A percentile compares a stretch with the other conserved stretches of the same genome.
Conservation (phyloP, 192 early-diverging fungal genomes). For the Anaeromyces robustus region DNA sequence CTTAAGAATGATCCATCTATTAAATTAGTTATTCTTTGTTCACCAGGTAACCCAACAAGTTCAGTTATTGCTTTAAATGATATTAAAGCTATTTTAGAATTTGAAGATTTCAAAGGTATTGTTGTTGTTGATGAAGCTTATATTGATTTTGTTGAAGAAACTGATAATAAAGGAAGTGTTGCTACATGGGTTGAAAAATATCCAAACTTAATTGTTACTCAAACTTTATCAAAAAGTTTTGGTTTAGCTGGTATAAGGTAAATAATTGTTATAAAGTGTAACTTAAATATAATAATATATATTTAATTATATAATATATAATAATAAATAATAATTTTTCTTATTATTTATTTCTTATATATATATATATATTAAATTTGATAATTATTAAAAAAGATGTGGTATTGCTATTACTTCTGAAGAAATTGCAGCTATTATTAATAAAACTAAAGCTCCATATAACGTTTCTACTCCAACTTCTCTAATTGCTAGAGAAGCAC, state of each 20-base stretch:
- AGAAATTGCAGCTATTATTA: conserved; percentile 73
- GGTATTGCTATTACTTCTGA: conserved; percentile 71
- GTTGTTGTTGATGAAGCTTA: conserved; percentile 98
- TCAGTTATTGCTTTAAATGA: conserved; percentile 55
- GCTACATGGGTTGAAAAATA: conserved; percentile 66
- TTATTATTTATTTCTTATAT: neutral
- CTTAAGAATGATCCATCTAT: conserved; percentile 56
- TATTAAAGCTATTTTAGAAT: conserved; percentile 48
- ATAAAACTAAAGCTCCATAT: conserved; percentile 98
- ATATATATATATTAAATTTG: neutral
- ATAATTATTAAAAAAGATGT: conserved; percentile 26
- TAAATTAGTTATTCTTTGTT: conserved; percentile 91
- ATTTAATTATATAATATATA: too few species aligned
- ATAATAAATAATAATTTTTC: neutral
- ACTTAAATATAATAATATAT: too few species aligned
- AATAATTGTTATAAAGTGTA: too few species aligned
- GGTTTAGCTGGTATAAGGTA: conserved; percentile 92
- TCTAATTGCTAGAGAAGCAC: conserved; percentile 57
- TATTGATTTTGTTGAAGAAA: conserved; percentile 74
- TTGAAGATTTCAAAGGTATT: conserved; percentile 58
- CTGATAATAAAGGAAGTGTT: conserved; percentile 42
- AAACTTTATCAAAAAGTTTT: conserved; percentile 97
- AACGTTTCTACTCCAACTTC: conserved; percentile 86
- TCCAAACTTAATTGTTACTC: conserved; percentile 88
- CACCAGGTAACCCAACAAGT: conserved; percentile 97